These are phyloP conservation scores for Chamaenerion angustifolium DNA, from an alignment of 345 rosid genomes.

Conservation along the genomic window DNA sequence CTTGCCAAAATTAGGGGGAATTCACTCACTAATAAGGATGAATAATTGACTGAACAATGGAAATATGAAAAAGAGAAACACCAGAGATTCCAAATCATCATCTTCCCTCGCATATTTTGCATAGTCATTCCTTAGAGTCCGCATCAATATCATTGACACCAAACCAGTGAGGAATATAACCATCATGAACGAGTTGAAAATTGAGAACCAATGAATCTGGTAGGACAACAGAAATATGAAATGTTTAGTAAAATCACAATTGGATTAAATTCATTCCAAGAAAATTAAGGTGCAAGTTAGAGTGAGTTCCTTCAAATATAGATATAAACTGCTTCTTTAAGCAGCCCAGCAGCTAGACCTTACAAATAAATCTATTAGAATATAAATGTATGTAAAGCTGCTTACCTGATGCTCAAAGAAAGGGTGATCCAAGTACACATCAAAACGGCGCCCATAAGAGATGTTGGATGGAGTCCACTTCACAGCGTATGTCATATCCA, in stretches of 20 bases:
- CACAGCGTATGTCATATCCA: conserved; percentile 75
- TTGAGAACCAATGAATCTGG: conserved; percentile 96
- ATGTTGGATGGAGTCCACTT: conserved; percentile 59
- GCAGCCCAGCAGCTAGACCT: background rate
- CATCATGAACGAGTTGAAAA: conserved; percentile 97
- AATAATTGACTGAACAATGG: background rate
- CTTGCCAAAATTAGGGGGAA: background rate
- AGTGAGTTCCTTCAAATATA: too few relatives aligned
- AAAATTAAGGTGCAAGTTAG: too few relatives aligned
- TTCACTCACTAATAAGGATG: background rate
- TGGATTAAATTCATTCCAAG: too few relatives aligned
- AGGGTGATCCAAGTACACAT: conserved; percentile 81
- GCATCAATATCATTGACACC: conserved; percentile 95
- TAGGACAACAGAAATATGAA: too few relatives aligned
- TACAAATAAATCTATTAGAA: background rate
- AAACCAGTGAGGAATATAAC: conserved; percentile 92
- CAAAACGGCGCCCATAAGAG: conserved; percentile 80
- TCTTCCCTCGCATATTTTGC: conserved; percentile 96
- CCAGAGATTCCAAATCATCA: conserved; percentile 91
- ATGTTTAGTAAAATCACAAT: too few relatives aligned
- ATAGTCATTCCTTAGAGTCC: conserved; percentile 88
- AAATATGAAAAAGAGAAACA: conserved; percentile 18
- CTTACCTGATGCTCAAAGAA: conserved; percentile 93
- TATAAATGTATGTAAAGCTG: background rate
- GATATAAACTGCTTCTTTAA: too few relatives aligned